Percentiles rank a stretch among this genome's conserved stretches.
Conservation (phyloP, 345 rosid species). For the Hirschfeldia incana region DNA sequence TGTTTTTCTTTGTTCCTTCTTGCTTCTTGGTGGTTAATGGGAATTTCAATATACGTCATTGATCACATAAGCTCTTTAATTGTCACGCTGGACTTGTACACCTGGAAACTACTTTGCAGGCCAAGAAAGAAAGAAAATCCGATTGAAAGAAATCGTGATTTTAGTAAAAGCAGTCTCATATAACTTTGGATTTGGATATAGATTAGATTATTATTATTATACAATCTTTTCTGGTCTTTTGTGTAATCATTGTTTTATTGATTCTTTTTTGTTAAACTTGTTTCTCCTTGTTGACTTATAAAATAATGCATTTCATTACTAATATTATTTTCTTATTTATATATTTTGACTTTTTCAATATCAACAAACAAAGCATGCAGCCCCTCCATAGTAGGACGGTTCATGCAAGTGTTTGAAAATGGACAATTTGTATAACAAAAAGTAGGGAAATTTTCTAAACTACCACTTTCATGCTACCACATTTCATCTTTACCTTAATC, state of each 20-base stretch:
- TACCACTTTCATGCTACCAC: no score
- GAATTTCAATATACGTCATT: slow-evolving; percentile 10
- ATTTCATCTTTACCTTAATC: no score
- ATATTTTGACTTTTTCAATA: not conserved
- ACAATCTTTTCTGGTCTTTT: slow-evolving; percentile 28
- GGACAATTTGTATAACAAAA: not conserved
- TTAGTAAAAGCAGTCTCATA: slow-evolving; percentile 33
- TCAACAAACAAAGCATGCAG: not conserved
- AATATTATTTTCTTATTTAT: not conserved
- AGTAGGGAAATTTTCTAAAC: no score
- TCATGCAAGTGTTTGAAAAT: not conserved
- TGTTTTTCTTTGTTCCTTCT: slow-evolving; percentile 10
- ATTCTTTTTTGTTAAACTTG: slow-evolving; percentile 36
- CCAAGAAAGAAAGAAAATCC: slow-evolving; percentile 35
- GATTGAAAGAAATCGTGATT: slow-evolving; percentile 41
- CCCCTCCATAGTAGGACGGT: not conserved
- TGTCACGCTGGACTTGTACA: slow-evolving; percentile 17
- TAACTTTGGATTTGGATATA: slow-evolving; percentile 37
- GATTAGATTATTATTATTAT: slow-evolving; percentile 26
- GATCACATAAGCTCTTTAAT: slow-evolving; percentile 27
- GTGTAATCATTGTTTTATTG: slow-evolving; percentile 40
- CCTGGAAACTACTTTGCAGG: slow-evolving; percentile 28
- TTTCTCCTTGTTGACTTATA: slow-evolving; percentile 20
- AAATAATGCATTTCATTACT: slow-evolving; percentile 17
- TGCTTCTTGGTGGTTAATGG: slow-evolving; percentile 3